Conservation (phyloP, 495 filamentous ascomycete genomes). For the Talaromyces thailandensis region DNA sequence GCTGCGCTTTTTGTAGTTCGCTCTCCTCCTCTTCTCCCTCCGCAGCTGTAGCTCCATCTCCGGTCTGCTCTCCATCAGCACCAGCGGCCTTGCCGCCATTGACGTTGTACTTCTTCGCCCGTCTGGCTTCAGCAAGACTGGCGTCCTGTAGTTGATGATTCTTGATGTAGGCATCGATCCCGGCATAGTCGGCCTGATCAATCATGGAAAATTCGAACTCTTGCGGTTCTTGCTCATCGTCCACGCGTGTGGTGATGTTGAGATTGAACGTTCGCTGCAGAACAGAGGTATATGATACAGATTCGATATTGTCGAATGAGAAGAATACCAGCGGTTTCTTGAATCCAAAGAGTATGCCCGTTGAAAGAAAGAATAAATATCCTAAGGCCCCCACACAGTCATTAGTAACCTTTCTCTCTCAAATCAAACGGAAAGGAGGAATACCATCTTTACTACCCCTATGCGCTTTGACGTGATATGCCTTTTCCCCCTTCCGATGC, state of each 20-base stretch:
- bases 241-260: conserved; percentile 51
- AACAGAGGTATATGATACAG: conserved; percentile 81
- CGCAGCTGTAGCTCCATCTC: conserved; percentile 12
- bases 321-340: conserved; percentile 91
- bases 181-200: conserved; percentile 73
- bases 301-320: conserved; percentile 66
- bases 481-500: conserved; percentile 83
- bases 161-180: conserved; percentile 79
- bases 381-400: conserved; percentile 33
- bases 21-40: conserved; percentile 36
- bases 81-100: conserved; percentile 49
- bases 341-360: conserved; percentile 86
- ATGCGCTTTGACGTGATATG: conserved; percentile 87
- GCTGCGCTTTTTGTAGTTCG: conserved; percentile 61
- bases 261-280: conserved; percentile 93
- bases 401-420: neutral
- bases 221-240: conserved; percentile 39
- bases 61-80: conserved; percentile 22
- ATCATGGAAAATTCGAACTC: conserved; percentile 83
- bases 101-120: conserved; percentile 72
- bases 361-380: conserved; percentile 80
- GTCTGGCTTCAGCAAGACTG: conserved; percentile 79
- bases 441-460: conserved; percentile 85
- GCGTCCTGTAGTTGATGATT: conserved; percentile 77
- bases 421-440: neutral